phyloP scores from a whole-genome alignment of 2,329 filamentous ascomycete species.

The Colletotrichum australisinense region DNA sequence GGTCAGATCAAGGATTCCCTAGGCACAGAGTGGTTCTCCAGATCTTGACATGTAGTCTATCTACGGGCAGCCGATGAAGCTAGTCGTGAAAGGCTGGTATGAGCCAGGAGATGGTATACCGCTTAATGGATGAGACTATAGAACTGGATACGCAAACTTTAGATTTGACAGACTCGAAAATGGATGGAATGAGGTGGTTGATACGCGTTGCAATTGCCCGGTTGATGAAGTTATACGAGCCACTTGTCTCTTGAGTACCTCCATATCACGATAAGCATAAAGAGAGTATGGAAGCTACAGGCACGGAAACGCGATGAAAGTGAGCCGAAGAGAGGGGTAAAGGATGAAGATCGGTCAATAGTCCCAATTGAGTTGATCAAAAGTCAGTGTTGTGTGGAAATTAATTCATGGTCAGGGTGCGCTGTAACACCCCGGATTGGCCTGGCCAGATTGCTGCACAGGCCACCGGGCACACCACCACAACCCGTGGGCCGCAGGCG shows the following conservation, averaged over 20 bases:
- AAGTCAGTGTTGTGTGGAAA: slow-evolving; percentile 31
- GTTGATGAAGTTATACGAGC: background rate
- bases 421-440: background rate
- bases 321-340: slow-evolving; percentile 1
- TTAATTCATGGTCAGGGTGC: slow-evolving; percentile 10
- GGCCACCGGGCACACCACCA: slow-evolving; percentile 7
- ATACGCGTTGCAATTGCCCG: background rate
- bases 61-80: background rate
- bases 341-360: slow-evolving; percentile 23
- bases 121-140: background rate
- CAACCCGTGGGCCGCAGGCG: background rate
- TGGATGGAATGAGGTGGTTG: background rate
- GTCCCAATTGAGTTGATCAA: background rate
- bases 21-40: background rate
- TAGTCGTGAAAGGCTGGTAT: background rate
- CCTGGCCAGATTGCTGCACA: slow-evolving; percentile 14
- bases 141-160: background rate
- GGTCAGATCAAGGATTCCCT: background rate
- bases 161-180: background rate
- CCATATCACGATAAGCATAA: slow-evolving; percentile 1
- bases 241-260: background rate
- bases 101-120: background rate
- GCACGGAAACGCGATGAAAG: background rate
- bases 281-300: slow-evolving; percentile 3
- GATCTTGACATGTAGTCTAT: background rate